Evolutionary conservation across 192 early-diverging fungal species (phyloP).

Genomic region (Rhizophlyctis rosea): DNA sequence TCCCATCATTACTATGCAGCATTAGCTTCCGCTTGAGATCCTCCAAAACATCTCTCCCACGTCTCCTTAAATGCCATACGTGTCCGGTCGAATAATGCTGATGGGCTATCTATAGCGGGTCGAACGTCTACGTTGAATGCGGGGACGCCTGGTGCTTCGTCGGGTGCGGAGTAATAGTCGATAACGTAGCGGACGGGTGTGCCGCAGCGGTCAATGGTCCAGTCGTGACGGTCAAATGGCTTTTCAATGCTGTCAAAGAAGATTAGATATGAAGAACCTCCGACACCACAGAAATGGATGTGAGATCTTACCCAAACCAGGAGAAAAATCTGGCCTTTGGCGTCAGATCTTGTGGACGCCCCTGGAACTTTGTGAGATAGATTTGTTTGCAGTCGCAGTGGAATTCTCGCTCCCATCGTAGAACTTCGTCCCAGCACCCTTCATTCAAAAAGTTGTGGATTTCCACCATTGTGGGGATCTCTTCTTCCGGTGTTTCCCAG

Average conservation of each 20-base stretch:
- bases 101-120: slow-evolving; percentile 80
- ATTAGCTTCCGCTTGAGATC: background rate
- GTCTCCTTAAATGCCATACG: slow-evolving; percentile 18
- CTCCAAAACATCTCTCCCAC: slow-evolving; percentile 36
- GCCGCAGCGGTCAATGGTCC: slow-evolving; percentile 89
- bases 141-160: slow-evolving; percentile 64
- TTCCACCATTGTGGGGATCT: slow-evolving; percentile 89
- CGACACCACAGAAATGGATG: too few relatives aligned
- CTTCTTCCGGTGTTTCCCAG: slow-evolving; percentile 72
- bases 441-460: slow-evolving; percentile 99
- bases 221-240: slow-evolving; percentile 98
- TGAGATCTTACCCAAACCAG: slow-evolving; percentile 58
- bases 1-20: too few relatives aligned
- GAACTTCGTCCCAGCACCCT: slow-evolving; percentile 88
- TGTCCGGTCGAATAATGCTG: slow-evolving; percentile 40
- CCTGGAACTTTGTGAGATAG: slow-evolving; percentile 77
- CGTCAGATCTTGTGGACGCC: slow-evolving; percentile 79
- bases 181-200: slow-evolving; percentile 92
- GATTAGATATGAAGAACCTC: background rate
- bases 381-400: slow-evolving; percentile 58
- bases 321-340: slow-evolving; percentile 67
- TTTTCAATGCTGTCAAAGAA: slow-evolving; percentile 61
- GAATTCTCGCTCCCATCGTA: slow-evolving; percentile 79
- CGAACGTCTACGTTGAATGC: slow-evolving; percentile 92
- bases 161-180: slow-evolving; percentile 76